Base-by-base conservation (phyloP, 306 rosid species). In the Inga laurina region DNA sequence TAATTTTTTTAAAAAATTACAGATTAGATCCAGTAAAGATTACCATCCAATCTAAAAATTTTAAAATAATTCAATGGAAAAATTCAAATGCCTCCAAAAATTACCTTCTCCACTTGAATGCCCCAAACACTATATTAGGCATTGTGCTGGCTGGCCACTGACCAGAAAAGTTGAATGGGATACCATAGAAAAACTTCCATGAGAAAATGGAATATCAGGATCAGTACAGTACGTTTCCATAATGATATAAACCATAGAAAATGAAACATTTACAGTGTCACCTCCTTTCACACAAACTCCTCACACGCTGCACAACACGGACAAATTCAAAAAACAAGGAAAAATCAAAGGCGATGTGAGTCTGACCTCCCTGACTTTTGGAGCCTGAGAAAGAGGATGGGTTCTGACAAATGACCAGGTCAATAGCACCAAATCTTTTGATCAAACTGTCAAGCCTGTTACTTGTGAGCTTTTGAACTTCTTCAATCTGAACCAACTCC, bases 361-460 rank as follows among this genome's bases (percentile, higher is more conserved):
- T 82, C 77, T 57, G 84, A 64, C 73, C 81, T 4, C 74, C 77
- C 45, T 34, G 66, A 69, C 72, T 72, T 81, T 81, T 83, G 34
- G 90, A 77, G 75, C 82, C 68, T 24, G 88, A 66, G 44, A 78
- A 62, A 83, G 87, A 67, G 79, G 86, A 84, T 10, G 97, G 94
- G 74, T 88, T 88, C 88, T 96, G 99, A 81, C 92, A 92, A 45
- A 93, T 79, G 37, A 96, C 84, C 2, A 96, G 83, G 82, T 96
- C 98, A 85, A 93, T 90, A 68, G 84, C 85, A 57, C 98, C 91
- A 48, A 82, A 87, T 69, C 77, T 93, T 81, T 75, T 80, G 35
- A 88, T 83, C 82, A 91, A 48, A 85, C 73, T 84, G 48, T 85
- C 87, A 81, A 92, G 85, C 81, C 68, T 96, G 86, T 21, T 92